Base-by-base conservation (phyloP, 2,329 filamentous ascomycete genomes). In the Claviceps quebecensis region DNA sequence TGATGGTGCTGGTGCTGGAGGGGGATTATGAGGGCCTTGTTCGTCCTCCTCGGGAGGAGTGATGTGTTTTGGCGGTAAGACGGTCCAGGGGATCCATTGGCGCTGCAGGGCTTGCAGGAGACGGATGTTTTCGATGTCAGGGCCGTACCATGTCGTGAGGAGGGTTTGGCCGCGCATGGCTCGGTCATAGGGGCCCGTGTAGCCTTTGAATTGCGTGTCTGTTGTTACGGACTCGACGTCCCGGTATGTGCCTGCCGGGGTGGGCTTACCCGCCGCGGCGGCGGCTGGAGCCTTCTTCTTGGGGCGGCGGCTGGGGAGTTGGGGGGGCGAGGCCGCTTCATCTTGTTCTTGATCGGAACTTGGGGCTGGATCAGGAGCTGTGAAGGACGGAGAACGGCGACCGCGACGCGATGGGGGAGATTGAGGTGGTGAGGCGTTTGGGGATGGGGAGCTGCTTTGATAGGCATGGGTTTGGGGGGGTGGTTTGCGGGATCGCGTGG, bases 61-160 rank as follows among this genome's bases (percentile, higher is more conserved):
- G 6, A 59, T 55, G n/a, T 59, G 47, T 52, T 62, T 66, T 2
- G 65, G 64, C 22, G 72, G 72, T 45, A 74, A 57, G 8, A 72
- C 64, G 3, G 66, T 64, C 58, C 64, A 69, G 45, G 61, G 57
- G 26, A 61, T 60, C 70, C 70, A 74, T n/a, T 67, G 68, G 46
- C 66, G 64, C 34, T 72, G 58, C 57, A 73, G 59, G 29, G 60
- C 62, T 58, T 67, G 64, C 26, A 65, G 61, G 45, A 65, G 61
- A 39, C 58, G 62, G 52, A 73, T 59, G 7, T 63, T 59, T 7
- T 63, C 58, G 29, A 60, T 59, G 23, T 66, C 64, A 0, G 70
- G 67, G 1, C 72, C 71, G 55, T 72, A 75, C 65, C 72, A 68
- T 36, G 66, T 60, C 26, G 67, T 63, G 9, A 72, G 54, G 6